phyloP scores from a whole-genome alignment of 441 rosid species.

The Gossypium lobatum region DNA sequence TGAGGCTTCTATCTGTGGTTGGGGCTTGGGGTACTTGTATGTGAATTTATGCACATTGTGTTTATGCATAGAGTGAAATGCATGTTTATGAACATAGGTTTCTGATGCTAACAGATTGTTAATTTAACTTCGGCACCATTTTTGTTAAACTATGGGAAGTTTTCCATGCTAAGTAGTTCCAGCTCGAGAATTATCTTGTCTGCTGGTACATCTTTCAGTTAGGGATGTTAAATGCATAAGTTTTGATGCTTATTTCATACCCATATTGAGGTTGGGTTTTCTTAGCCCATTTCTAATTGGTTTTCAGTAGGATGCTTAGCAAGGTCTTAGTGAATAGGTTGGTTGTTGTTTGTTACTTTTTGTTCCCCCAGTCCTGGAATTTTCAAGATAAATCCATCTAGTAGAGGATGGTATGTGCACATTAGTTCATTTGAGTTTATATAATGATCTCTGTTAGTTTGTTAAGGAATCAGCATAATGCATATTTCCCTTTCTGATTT shows the following conservation, averaged over 20 bases:
- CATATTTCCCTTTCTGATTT: constrained; percentile 6
- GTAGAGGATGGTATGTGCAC: neutral
- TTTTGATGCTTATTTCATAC: constrained; percentile 1
- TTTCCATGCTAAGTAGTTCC: neutral
- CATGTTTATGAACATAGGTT: neutral
- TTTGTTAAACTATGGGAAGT: neutral
- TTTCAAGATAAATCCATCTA: neutral
- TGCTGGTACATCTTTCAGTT: neutral
- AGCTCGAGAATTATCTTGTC: neutral
- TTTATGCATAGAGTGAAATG: neutral
- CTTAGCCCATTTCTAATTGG: neutral
- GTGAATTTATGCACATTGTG: neutral
- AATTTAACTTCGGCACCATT: neutral
- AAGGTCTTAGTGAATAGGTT: neutral
- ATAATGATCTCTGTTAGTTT: neutral
- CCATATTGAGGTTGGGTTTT: neutral
- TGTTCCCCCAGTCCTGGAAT: neutral
- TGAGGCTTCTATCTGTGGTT: neutral
- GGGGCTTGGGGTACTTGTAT: neutral
- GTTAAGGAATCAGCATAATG: neutral
- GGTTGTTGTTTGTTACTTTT: neutral
- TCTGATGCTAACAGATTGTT: neutral
- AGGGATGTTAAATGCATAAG: constrained; percentile 4
- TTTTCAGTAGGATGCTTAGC: neutral
- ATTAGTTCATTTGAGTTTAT: neutral